These are phyloP conservation scores for Bidens hawaiensis DNA, from an alignment of 140 eudicot species.

Conservation along the genomic window DNA sequence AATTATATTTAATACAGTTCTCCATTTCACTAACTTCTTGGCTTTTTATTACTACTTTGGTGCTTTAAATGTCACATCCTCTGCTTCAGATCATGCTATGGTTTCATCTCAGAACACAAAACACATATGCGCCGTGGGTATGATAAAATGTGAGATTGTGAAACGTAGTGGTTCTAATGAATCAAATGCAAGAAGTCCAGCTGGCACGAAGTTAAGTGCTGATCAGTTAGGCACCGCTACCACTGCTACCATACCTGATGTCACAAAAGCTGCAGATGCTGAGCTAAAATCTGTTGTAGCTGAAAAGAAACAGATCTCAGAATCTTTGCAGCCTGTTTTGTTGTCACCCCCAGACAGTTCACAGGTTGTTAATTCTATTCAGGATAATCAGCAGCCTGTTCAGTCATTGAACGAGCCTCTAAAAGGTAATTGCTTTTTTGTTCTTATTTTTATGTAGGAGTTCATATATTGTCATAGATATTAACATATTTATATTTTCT, in stretches of 20 bases:
- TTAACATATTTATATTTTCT: not conserved
- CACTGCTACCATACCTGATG: slow-evolving; percentile 9
- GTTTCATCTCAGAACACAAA: slow-evolving; percentile 36
- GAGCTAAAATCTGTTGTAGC: slow-evolving; percentile 11
- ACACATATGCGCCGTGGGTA: slow-evolving; percentile 34
- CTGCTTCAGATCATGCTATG: slow-evolving; percentile 42
- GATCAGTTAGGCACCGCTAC: slow-evolving; percentile 30
- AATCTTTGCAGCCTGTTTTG: slow-evolving; percentile 16
- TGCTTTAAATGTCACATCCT: slow-evolving; percentile 25
- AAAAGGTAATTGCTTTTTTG: slow-evolving; percentile 43
- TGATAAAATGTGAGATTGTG: slow-evolving; percentile 40
- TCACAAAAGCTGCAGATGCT: slow-evolving; percentile 9
- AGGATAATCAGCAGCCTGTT: slow-evolving; percentile 23
- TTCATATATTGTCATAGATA: not conserved
- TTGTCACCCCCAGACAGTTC: slow-evolving; percentile 14
- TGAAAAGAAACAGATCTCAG: slow-evolving; percentile 17
- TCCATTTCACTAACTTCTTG: not conserved
- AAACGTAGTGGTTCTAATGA: slow-evolving; percentile 22
- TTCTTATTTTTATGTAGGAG: not conserved
- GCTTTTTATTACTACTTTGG: slow-evolving; percentile 7
- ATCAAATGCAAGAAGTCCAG: slow-evolving; percentile 15
- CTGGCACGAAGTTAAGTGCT: slow-evolving; percentile 19
- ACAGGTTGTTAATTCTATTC: slow-evolving; percentile 11
- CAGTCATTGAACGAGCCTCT: slow-evolving; percentile 21
- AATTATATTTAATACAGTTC: not conserved